Percentiles rank a stretch among this genome's conserved stretches.
Conservation (phyloP, 495 filamentous ascomycete species). For the Xylaria curta region DNA sequence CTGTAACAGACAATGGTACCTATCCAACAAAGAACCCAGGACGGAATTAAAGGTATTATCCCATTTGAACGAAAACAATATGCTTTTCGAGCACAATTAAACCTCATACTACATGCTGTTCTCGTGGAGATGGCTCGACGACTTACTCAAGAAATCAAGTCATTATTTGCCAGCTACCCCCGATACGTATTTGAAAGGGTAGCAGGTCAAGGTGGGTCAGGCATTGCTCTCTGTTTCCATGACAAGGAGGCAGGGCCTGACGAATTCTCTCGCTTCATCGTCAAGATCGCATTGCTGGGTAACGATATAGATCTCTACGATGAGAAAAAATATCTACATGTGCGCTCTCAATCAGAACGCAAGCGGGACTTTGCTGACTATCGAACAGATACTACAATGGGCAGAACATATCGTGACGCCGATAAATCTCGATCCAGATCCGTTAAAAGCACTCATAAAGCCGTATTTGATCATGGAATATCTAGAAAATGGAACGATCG, state of each 20-base stretch:
- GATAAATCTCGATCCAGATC: neutral
- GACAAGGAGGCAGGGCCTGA: neutral
- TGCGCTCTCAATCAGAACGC: neutral
- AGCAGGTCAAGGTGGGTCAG: constrained; percentile 3
- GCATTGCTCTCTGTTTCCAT: neutral
- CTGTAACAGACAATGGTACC: neutral
- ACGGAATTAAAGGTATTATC: neutral
- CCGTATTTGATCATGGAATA: neutral
- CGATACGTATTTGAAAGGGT: neutral
- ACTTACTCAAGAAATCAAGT: neutral
- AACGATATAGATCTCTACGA: neutral
- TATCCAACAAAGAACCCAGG: neutral
- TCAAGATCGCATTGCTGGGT: neutral
- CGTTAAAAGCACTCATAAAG: neutral
- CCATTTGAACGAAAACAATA: neutral
- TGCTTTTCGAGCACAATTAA: neutral
- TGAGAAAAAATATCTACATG: neutral
- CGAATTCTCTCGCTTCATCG: neutral
- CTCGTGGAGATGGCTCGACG: neutral
- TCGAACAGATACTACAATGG: neutral
- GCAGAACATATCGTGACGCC: neutral
- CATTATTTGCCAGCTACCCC: neutral
- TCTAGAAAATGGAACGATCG: neutral
- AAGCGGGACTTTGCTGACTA: neutral
- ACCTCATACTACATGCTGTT: neutral